Percentiles rank a stretch among this genome's conserved stretches.
phyloP scores from a whole-genome alignment of 805 yeast species.

The Schizosaccharomyces lindneri region DNA sequence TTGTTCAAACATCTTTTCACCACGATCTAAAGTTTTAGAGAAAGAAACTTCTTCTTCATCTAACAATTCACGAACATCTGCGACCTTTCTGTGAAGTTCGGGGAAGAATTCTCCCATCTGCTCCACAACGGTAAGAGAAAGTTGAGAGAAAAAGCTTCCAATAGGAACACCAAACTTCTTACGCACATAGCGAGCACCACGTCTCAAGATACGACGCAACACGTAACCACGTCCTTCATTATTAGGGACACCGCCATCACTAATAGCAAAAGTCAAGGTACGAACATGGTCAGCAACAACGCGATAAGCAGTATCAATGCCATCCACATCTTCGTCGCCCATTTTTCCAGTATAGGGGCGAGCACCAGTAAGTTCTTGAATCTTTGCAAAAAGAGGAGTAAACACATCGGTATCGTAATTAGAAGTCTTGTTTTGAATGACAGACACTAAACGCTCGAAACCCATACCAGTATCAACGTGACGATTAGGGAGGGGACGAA shows the following conservation, averaged over 20 bases:
- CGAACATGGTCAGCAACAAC: constrained; percentile 96
- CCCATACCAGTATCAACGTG: constrained; percentile 98
- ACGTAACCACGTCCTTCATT: constrained; percentile 98
- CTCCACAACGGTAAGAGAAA: constrained; percentile 77
- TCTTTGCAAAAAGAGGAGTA: constrained; percentile 60
- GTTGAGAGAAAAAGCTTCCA: constrained; percentile 74
- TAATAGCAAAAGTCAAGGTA: constrained; percentile 81
- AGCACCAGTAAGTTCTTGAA: constrained; percentile 80
- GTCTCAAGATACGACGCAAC: constrained; percentile 81
- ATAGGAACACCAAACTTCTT: constrained; percentile 90
- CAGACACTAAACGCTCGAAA: constrained; percentile 86
- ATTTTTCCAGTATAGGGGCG: constrained; percentile 81
- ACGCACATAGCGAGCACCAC: constrained; percentile 93
- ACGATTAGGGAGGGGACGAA: constrained; percentile 70
- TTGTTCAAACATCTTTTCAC: constrained; percentile 86
- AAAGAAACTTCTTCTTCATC: constrained; percentile 92
- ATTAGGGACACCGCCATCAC: constrained; percentile 98
- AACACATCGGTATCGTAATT: constrained; percentile 96
- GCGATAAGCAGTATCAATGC: constrained; percentile 92
- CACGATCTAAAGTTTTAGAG: constrained; percentile 87
- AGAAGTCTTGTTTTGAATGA: constrained; percentile 70
- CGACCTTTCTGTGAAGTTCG: constrained; percentile 48
- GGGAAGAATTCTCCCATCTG: constrained; percentile 81
- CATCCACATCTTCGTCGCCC: constrained; percentile 71
- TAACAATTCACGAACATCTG: constrained; percentile 64